Evolutionary conservation across 1,284 basidiomycete species (phyloP).

Genomic region (Polyporus tsugae): DNA sequence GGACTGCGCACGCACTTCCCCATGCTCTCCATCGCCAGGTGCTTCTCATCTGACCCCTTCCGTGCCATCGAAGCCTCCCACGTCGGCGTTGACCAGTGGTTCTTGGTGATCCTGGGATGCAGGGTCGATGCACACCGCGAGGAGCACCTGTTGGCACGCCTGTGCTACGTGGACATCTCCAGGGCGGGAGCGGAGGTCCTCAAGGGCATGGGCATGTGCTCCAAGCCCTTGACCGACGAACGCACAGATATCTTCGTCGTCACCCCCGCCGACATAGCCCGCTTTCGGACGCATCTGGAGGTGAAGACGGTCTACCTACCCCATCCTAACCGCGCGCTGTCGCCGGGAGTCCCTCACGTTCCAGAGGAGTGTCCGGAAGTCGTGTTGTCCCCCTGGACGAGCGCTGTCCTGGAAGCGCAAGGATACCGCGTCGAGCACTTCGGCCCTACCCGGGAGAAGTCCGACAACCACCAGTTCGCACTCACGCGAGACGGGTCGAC

Average conservation of each 20-base stretch:
- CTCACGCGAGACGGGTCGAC: background rate
- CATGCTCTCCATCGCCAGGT: background rate
- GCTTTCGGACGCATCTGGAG: background rate
- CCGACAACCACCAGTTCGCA: background rate
- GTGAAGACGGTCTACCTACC: background rate
- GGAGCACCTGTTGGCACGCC: background rate
- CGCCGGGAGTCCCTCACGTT: background rate
- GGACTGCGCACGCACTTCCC: background rate
- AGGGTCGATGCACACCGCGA: background rate
- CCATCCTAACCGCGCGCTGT: background rate
- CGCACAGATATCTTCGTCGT: background rate
- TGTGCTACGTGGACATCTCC: background rate
- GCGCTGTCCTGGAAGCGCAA: background rate
- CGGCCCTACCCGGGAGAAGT: background rate
- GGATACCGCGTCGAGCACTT: conserved; percentile 2
- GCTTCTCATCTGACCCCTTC: background rate
- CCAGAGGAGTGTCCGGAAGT: background rate
- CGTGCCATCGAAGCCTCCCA: background rate
- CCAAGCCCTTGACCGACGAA: background rate
- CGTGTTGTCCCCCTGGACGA: background rate
- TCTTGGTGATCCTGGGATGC: background rate
- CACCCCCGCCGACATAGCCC: background rate
- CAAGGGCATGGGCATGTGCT: background rate
- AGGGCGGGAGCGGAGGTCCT: background rate
- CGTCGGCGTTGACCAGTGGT: background rate